These are phyloP conservation scores for Rhizopogon vesiculosus DNA, from an alignment of 768 basidiomycete genomes.

Conservation along the genomic window DNA sequence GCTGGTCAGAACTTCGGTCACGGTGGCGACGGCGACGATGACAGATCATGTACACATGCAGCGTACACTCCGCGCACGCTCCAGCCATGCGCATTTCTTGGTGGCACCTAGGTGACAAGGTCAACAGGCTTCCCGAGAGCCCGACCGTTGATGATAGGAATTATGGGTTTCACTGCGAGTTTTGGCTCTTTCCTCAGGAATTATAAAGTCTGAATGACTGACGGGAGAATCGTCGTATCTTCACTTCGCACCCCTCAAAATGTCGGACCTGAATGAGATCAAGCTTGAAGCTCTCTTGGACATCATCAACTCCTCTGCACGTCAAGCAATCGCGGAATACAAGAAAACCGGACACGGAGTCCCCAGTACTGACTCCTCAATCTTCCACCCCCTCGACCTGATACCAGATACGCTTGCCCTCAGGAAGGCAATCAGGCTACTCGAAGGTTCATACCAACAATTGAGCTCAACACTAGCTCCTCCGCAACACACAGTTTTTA, in stretches of 20 bases:
- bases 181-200: background rate
- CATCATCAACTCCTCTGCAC: slow-evolving; percentile 25
- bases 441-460: slow-evolving; percentile 22
- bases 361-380: slow-evolving; percentile 18
- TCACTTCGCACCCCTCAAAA: background rate
- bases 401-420: slow-evolving; percentile 13
- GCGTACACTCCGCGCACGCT: too few species aligned
- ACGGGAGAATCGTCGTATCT: background rate
- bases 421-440: slow-evolving; percentile 20
- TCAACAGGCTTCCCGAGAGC: too few species aligned
- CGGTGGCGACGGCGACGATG: too few species aligned
- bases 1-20: too few species aligned
- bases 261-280: slow-evolving; percentile 8
- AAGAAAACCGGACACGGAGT: slow-evolving; percentile 19
- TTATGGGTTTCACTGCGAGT: too few species aligned
- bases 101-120: too few species aligned
- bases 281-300: slow-evolving; percentile 26
- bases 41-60: too few species aligned
- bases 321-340: slow-evolving; percentile 21
- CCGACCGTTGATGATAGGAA: too few species aligned
- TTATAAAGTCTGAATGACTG: background rate
- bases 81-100: too few species aligned
- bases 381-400: slow-evolving; percentile 18
- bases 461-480: slow-evolving; percentile 20
- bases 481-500: slow-evolving; percentile 22